Base-by-base conservation (phyloP, 2,329 filamentous ascomycete genomes). In the Botrytis galanthina region DNA sequence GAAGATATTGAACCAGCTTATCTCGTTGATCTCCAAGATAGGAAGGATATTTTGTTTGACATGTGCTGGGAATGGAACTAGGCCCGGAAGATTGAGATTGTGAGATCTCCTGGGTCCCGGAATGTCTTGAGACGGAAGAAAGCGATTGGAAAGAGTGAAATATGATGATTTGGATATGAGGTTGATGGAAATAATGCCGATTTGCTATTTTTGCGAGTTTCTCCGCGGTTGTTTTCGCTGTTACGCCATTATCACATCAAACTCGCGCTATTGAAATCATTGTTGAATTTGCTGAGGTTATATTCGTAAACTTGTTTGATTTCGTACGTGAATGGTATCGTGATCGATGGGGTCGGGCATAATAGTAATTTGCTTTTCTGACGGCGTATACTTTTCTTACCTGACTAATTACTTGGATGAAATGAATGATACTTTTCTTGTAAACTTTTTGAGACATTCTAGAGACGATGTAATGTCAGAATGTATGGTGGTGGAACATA, bases 401-500 rank as follows among this genome's bases (percentile, higher is more conserved):
- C 51, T 46, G 39, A 72, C 61, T 72, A 67, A 72, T 39, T 32
- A 22, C 39, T 72, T 35, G 10, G 35, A 20, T 54, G n/a, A 54
- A 54, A 71, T 71, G 69, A 63, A 20, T 54, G 42, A 57, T 59
- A 44, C 60, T 66, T 72, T 72, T 66, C 46, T 63, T 42, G 69
- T 66, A 32, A 51, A 35, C 54, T 39, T 51, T 69, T 73, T 73
- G 54, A 73, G 70, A 72, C 70, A 72, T 72, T 68, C 61, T 60
- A 48, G 29, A 68, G n/a, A 68, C 48, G n/a, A 68, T 68, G 46
- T 68, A 68, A 68, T 68, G 46, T 42, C 35, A 54, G 46, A 42
- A 29, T 39, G 64, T 54, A 67, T 57, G 35, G 64, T 39, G 46
- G 64, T 68, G 64, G 46, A 68, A 54, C 35, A 54, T 57, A n/a